Evolutionary conservation across 352 stramenopile species (phyloP), one percentile per base, ranked within the genome.

Genomic region (Thalassiosira allenii): DNA sequence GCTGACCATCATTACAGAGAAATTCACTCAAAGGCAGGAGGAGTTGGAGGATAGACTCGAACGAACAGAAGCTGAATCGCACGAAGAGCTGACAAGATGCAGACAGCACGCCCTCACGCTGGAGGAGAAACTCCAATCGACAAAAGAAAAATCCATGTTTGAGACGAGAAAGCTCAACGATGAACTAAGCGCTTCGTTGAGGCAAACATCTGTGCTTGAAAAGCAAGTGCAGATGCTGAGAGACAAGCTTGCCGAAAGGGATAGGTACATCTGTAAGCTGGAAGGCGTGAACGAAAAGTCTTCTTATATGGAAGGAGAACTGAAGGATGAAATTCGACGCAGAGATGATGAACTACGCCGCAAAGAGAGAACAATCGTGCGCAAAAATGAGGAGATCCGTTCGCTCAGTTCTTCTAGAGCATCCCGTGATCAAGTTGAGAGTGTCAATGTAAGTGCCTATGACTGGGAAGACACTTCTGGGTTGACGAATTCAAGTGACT

Each of bases 31-130:
- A 49, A 17, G 37, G 29, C 12, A 49, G 29, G 56, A 2, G 22
- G 56, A 65, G 32, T 29, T 65, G 27, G 56, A 65, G 30, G 56
- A 43, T 49, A 65, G 11, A 27, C 56, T 65, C 6, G 56, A 65
- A 22, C 22, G 56, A 29, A 47, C 56, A 6, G 17, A 49, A 4
- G 3, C 12, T 49, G 56, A 65, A 49, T 22, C 56, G 3, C 4
- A 44, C 56, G 30, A 43, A 25, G 56, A 65, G 30, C 14, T 49
- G 56, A 43, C 23, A 29, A 43, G 20, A 49, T 23, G 30, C 27
- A 49, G 44, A 49, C 23, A 65, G 12, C 56, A 49, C 25, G 12
- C 23, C 17, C 25, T 49, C 29, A n/a, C 2, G 22, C 14, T 65
- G 56, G 17, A 43, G 27, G 56, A 25, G 56, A 27, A 65, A n/a